A percentile compares a stretch with the other conserved stretches of the same genome.
These are phyloP conservation scores for Botrytis fabae DNA, from an alignment of 2,329 filamentous ascomycete genomes.

Conservation along the genomic window DNA sequence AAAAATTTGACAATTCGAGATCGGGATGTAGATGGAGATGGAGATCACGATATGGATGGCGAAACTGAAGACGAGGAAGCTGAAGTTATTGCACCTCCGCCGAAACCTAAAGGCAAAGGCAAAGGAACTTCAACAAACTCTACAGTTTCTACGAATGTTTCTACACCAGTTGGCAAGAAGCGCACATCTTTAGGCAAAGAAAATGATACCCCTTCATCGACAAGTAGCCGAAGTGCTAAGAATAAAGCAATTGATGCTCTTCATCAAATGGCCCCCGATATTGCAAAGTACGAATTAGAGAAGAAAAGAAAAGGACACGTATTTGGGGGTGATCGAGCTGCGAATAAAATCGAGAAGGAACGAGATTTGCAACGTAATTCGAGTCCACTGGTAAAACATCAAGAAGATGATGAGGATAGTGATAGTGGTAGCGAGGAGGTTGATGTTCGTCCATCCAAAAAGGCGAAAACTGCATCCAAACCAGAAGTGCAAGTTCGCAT, in stretches of 20 bases:
- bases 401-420: constrained; percentile 44
- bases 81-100: constrained; percentile 31
- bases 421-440: constrained; percentile 48
- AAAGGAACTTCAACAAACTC: constrained; percentile 13
- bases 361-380: constrained; percentile 41
- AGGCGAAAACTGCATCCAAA: constrained; percentile 60
- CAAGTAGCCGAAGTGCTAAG: constrained; percentile 83
- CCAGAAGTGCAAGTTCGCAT: constrained; percentile 72
- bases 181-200: constrained; percentile 66
- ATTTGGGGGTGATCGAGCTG: constrained; percentile 64
- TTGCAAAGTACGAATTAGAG: constrained; percentile 90
- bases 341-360: constrained; percentile 57
- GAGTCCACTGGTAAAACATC: constrained; percentile 41
- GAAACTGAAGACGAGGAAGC: constrained; percentile 19
- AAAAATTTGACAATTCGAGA: constrained; percentile 43
- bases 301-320: constrained; percentile 68
- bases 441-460: constrained; percentile 51
- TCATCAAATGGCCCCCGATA: constrained; percentile 77
- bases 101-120: constrained; percentile 24
- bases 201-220: constrained; percentile 77
- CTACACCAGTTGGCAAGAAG: constrained; percentile 54
- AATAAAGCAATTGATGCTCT: constrained; percentile 76
- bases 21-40: constrained; percentile 44
- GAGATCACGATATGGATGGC: constrained; percentile 36
- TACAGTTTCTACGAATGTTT: constrained; percentile 38